phyloP scores from a whole-genome alignment of 1,284 basidiomycete genomes.

The Cryptococcus deneoformans region DNA sequence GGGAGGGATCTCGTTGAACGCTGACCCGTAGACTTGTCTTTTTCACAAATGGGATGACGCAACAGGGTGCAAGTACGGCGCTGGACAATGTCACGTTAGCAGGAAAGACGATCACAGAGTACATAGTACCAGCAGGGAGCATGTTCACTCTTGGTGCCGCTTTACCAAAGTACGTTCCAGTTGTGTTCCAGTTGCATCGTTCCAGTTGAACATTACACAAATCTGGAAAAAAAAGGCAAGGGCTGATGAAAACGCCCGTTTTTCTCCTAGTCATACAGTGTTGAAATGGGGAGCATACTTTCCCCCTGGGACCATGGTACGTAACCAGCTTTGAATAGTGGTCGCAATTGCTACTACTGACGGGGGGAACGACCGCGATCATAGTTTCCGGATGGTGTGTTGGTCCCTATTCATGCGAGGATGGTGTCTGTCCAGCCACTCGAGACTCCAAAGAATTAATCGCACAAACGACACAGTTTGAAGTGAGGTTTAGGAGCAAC shows the following conservation, averaged over 20 bases:
- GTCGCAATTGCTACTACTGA: too few relatives aligned
- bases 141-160: slow-evolving; percentile 38
- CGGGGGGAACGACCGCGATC: too few relatives aligned
- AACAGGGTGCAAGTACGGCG: slow-evolving; percentile 23
- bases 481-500: too few relatives aligned
- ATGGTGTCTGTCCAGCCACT: slow-evolving; percentile 41
- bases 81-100: slow-evolving; percentile 34
- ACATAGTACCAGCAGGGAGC: slow-evolving; percentile 34
- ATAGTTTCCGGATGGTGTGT: slow-evolving; percentile 38
- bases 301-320: slow-evolving; percentile 38
- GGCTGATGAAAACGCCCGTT: too few relatives aligned
- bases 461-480: too few relatives aligned
- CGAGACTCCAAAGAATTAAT: slow-evolving; percentile 15
- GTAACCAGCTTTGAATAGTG: too few relatives aligned
- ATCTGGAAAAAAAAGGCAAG: too few relatives aligned
- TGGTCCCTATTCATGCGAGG: slow-evolving; percentile 37
- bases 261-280: slow-evolving; percentile 17
- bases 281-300: slow-evolving; percentile 36
- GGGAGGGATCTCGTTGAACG: too few relatives aligned
- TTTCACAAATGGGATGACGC: too few relatives aligned
- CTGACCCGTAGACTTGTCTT: too few relatives aligned
- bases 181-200: neutral
- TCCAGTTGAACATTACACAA: neutral
- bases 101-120: slow-evolving; percentile 27
- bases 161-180: slow-evolving; percentile 21